These are phyloP conservation scores for Fraxinus nigra DNA, from an alignment of 305 asterid species.

Conservation along the genomic window DNA sequence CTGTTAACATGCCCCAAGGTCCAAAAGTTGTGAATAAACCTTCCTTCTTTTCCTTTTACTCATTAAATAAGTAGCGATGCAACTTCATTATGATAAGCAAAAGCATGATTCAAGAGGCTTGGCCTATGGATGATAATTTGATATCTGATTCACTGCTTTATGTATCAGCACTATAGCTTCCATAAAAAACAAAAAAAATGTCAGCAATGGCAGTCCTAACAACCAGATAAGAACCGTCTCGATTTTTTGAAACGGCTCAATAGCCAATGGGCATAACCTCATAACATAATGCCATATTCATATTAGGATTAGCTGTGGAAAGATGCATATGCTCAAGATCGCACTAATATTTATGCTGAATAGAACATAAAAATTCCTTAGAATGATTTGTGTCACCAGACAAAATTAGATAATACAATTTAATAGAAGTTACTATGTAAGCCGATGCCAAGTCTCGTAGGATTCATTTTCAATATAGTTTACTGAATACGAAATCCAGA, in stretches of 20 bases:
- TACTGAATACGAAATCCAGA: constrained; percentile 9
- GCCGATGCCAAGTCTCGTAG: neutral
- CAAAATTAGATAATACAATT: constrained; percentile 1
- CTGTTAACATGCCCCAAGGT: neutral
- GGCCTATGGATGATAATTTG: neutral
- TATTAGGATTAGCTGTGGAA: neutral
- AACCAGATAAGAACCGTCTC: neutral
- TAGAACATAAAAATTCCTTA: neutral
- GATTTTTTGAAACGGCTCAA: neutral
- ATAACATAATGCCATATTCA: neutral
- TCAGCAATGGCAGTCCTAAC: neutral
- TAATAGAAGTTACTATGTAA: neutral
- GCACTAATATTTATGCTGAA: neutral
- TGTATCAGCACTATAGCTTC: neutral
- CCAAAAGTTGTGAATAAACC: neutral
- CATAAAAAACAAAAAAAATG: neutral
- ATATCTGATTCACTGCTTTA: neutral
- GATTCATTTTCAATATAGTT: neutral
- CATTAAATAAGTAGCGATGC: neutral
- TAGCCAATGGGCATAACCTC: neutral
- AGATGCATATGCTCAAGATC: neutral
- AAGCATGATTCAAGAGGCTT: neutral
- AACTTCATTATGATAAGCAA: neutral
- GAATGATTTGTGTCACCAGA: neutral
- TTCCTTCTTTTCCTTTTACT: neutral